Conservation (phyloP, 2,329 filamentous ascomycete species). For the Metarhizium sp. region DNA sequence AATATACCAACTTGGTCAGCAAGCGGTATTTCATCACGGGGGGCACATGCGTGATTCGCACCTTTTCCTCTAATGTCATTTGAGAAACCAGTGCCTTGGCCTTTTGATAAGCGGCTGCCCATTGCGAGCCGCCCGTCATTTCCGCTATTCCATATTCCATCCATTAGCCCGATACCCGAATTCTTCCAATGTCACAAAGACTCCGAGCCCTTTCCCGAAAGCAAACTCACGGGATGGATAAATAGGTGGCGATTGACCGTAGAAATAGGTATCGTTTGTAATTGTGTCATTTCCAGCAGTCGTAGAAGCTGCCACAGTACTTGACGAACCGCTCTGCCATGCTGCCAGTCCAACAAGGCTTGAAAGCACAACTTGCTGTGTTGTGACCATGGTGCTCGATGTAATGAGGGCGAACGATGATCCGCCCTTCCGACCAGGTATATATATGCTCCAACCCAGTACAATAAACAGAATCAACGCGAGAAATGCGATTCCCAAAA, state of each 20-base stretch:
- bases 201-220: background rate
- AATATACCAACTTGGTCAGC: background rate
- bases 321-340: background rate
- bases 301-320: background rate
- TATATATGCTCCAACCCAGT: background rate
- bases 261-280: slow-evolving; percentile 33
- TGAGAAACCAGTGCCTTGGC: slow-evolving; percentile 60
- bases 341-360: slow-evolving; percentile 4
- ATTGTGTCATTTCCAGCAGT: slow-evolving; percentile 18
- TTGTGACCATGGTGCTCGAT: background rate
- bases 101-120: slow-evolving; percentile 57
- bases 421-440: background rate
- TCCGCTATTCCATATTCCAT: slow-evolving; percentile 23
- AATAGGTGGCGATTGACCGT: slow-evolving; percentile 38
- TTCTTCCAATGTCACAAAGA: background rate
- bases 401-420: background rate
- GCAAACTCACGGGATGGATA: slow-evolving; percentile 40
- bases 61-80: slow-evolving; percentile 69
- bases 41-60: slow-evolving; percentile 9
- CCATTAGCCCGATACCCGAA: background rate
- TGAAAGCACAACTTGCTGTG: background rate
- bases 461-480: too few species aligned
- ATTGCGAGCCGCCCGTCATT: slow-evolving; percentile 46
- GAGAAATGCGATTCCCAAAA: too few species aligned
- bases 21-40: background rate